A percentile compares a stretch with the other conserved stretches of the same genome.
Evolutionary conservation across 495 filamentous ascomycete genomes (phyloP).

Genomic region (Niebla homalea): DNA sequence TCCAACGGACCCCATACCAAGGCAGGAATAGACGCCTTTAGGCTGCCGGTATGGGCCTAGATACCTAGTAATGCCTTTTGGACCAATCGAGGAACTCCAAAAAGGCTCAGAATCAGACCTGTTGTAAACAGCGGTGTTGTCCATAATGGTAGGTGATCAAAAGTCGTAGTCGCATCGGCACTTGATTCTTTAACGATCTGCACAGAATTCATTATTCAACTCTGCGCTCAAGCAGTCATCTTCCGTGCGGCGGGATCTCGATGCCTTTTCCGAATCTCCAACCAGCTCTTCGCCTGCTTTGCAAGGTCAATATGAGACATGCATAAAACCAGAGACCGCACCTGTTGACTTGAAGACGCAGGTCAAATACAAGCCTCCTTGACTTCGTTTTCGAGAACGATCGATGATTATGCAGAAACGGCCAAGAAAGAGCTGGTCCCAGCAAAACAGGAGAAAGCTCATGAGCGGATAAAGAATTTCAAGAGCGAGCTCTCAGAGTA

Average conservation of each 20-base stretch:
- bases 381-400: constrained; percentile 74
- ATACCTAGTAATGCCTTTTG: no score
- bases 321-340: constrained; percentile 17
- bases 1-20: no score
- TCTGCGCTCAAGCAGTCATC: constrained; percentile 88
- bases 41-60: no score
- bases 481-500: constrained; percentile 69
- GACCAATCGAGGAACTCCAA: no score
- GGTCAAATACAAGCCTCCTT: constrained; percentile 78
- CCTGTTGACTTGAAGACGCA: constrained; percentile 22
- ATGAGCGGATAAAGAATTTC: constrained; percentile 76
- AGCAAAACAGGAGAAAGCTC: constrained; percentile 80
- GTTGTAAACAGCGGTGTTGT: neutral
- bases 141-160: constrained; percentile 2
- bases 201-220: constrained; percentile 84
- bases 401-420: constrained; percentile 82
- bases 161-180: neutral
- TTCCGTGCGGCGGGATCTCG: constrained; percentile 72
- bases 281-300: constrained; percentile 48
- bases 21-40: no score
- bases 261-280: constrained; percentile 52
- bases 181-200: neutral
- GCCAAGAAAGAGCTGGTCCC: constrained; percentile 78
- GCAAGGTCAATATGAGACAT: constrained; percentile 34
- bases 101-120: no score